Base-by-base conservation (phyloP, 768 basidiomycete species). In the Pisolithus orientalis region DNA sequence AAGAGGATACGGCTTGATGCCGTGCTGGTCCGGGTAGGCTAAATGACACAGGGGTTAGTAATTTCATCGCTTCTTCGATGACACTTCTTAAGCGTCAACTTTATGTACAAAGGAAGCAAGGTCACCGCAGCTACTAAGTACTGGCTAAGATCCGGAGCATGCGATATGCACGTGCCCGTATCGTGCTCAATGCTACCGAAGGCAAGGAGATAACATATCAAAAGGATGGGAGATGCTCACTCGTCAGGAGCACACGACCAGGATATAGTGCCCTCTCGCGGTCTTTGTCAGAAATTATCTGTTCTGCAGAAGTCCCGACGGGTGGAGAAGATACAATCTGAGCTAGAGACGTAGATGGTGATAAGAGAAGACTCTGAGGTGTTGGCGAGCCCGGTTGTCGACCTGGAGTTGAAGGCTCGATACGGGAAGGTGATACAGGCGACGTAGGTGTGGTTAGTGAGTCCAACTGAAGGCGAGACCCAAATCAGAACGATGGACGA, bases 21-120 rank as follows among this genome's bases (percentile, higher is more conserved):
- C 91, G 62, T 90, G 84, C 62, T 96, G 93, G 62, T 88, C 89
- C n/a, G 94, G 93, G 66, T 96, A 95, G 2, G 92, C 75, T 80
- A 55, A 48, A 39, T 34, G 48, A 53, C 24, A 37, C 5, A n/a
- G 14, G 43, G 29, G 50, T 39, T 32, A 44, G 55, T 62, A 44
- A 61, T 59, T 43, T 24, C 9, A 1, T 47, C 46, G 46, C 14
- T 24, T 34, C 24, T 38, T 34, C 13, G 27, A 31, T 4, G 9
- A 29, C 7, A 39, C 16, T 47, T 21, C 46, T 44, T 16, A 28
- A 39, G 27, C 24, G 43, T 47, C 44, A 56, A 46, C 29, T 44
- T 28, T 55, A 38, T 38, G 43, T 29, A 52, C 47, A 44, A 34
- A 52, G 39, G n/a, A 32, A 39, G 39, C 51, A 44, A 14, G 43